phyloP scores from a whole-genome alignment of 768 basidiomycete species.

The Tulasnella sp. region DNA sequence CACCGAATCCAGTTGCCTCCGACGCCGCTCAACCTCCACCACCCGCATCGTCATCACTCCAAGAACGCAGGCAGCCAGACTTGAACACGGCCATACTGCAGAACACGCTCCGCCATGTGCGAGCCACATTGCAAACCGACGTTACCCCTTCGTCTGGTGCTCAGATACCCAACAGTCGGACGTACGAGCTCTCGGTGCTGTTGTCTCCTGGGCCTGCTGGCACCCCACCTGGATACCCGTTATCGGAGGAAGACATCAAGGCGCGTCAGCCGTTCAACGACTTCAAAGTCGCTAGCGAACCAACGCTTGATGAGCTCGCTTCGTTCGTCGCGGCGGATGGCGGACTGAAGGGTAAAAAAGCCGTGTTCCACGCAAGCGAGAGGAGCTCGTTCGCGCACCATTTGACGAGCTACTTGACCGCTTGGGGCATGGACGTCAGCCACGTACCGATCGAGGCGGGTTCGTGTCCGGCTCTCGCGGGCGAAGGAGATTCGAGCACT shows the following conservation, averaged over 20 bases:
- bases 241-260: slow-evolving; percentile 52
- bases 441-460: slow-evolving; percentile 54
- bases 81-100: slow-evolving; percentile 34
- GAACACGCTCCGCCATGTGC: slow-evolving; percentile 33
- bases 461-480: slow-evolving; percentile 35
- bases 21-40: slow-evolving; percentile 18
- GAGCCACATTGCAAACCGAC: slow-evolving; percentile 33
- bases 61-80: slow-evolving; percentile 32
- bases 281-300: slow-evolving; percentile 65
- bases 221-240: slow-evolving; percentile 47
- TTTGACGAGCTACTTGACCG: slow-evolving; percentile 87
- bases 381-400: slow-evolving; percentile 89
- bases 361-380: slow-evolving; percentile 82
- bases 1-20: slow-evolving; percentile 34
- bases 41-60: not conserved
- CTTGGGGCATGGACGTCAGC: slow-evolving; percentile 94
- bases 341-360: slow-evolving; percentile 74
- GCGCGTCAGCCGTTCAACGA: slow-evolving; percentile 52
- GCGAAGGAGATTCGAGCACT: not conserved
- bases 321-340: slow-evolving; percentile 69
- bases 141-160: slow-evolving; percentile 23
- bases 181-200: slow-evolving; percentile 67
- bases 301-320: slow-evolving; percentile 75
- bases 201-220: slow-evolving; percentile 62
- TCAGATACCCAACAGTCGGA: slow-evolving; percentile 48